A percentile compares a stretch with the other conserved stretches of the same genome.
These are phyloP conservation scores for Malassezia pachydermatis DNA, from an alignment of 1,284 basidiomycete genomes.

Conservation along the genomic window DNA sequence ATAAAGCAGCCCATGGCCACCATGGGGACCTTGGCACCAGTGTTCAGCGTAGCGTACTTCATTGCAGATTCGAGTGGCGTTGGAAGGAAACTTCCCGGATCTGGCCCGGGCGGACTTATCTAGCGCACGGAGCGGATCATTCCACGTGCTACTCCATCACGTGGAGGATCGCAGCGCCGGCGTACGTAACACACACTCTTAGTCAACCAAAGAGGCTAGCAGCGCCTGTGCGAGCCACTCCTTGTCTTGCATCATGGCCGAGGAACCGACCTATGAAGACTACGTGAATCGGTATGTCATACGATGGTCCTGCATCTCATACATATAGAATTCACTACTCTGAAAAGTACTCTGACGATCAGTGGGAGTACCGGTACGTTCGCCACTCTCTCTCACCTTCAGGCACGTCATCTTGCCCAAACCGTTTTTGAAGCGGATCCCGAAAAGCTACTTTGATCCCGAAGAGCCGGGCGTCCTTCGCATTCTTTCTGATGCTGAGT, in stretches of 20 bases:
- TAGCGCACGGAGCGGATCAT: neutral
- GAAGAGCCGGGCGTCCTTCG: conserved; percentile 71
- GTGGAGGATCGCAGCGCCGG: neutral
- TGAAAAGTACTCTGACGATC: conserved; percentile 52
- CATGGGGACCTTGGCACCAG: conserved; percentile 27
- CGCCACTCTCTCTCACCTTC: conserved; percentile 50
- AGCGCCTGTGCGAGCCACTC: too few relatives aligned
- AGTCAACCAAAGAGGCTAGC: neutral
- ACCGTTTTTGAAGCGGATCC: conserved; percentile 44
- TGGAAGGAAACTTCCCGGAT: neutral
- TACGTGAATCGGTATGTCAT: conserved; percentile 35
- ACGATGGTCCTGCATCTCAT: neutral
- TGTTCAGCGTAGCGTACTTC: conserved; percentile 22
- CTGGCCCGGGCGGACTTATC: neutral
- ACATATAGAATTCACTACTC: conserved; percentile 41
- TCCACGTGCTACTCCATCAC: neutral
- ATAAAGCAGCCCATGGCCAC: conserved; percentile 32
- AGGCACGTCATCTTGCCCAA: conserved; percentile 48
- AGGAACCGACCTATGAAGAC: conserved; percentile 41
- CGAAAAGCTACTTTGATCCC: conserved; percentile 52
- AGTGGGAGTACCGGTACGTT: conserved; percentile 56
- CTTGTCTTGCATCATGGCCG: conserved; percentile 10
- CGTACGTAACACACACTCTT: neutral
- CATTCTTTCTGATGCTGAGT: conserved; percentile 73
- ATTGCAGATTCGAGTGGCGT: neutral